Conservation (phyloP, 345 rosid species). For the Aquilaria yunnanensis region DNA sequence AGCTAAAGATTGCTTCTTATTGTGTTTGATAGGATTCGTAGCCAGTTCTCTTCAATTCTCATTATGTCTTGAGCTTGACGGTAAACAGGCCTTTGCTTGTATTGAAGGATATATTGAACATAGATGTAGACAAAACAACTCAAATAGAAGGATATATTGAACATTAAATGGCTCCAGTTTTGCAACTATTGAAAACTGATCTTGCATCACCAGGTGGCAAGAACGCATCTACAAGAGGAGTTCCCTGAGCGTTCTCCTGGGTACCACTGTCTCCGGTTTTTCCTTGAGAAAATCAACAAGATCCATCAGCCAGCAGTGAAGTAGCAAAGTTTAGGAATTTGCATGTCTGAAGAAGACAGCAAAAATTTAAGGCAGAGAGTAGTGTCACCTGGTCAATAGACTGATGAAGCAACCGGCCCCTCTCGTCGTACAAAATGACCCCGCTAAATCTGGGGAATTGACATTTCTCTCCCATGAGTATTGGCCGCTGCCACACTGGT, state of each 20-base stretch:
- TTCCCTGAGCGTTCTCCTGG: conserved; percentile 45
- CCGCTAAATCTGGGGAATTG: conserved; percentile 77
- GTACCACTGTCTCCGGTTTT: conserved; percentile 22
- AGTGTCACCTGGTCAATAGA: conserved; percentile 11
- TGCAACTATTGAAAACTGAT: background rate
- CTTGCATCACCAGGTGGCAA: background rate
- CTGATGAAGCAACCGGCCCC: conserved; percentile 39
- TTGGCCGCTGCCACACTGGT: conserved; percentile 78
- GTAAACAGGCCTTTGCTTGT: too few species aligned
- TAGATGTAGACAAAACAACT: too few species aligned
- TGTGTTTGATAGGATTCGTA: too few species aligned
- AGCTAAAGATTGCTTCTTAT: too few species aligned
- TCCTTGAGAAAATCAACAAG: conserved; percentile 23
- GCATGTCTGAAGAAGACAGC: background rate
- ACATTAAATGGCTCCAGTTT: too few species aligned
- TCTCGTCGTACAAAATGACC: conserved; percentile 66
- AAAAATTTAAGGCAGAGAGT: background rate
- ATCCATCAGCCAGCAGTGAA: background rate
- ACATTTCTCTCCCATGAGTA: conserved; percentile 86
- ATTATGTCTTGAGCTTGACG: too few species aligned
- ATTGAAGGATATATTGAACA: too few species aligned
- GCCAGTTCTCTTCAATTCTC: too few species aligned
- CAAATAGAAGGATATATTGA: too few species aligned
- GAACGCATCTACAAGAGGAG: conserved; percentile 20
- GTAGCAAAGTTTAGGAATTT: background rate